Conservation (phyloP, 2,329 filamentous ascomycete species). For the Sclerotinia glacialis region DNA sequence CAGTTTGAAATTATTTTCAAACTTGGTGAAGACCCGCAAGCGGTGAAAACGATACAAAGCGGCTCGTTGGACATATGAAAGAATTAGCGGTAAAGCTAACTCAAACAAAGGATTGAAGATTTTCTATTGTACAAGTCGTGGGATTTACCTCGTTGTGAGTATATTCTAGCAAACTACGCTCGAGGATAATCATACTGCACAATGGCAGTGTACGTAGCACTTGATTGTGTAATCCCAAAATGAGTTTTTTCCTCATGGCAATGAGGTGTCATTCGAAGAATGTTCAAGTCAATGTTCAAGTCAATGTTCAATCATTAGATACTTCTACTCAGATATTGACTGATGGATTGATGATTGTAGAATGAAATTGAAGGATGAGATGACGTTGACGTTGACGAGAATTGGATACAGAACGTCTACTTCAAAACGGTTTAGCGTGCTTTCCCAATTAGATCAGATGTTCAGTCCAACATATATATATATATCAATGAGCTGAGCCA, state of each 20-base stretch:
- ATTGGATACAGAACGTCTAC: background rate
- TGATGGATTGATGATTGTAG: background rate
- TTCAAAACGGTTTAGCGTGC: background rate
- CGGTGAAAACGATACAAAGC: constrained; percentile 5
- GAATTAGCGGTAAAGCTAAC: background rate
- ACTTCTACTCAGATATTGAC: background rate
- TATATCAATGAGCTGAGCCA: background rate
- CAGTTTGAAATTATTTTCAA: background rate
- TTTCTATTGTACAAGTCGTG: background rate
- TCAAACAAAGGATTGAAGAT: background rate
- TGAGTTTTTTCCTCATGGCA: background rate
- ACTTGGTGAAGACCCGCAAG: background rate
- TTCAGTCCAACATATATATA: background rate
- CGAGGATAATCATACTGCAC: background rate
- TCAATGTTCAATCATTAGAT: background rate
- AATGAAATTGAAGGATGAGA: background rate
- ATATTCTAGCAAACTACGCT: background rate
- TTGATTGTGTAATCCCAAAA: background rate
- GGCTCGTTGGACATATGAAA: background rate
- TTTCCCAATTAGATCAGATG: background rate
- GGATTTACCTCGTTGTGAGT: background rate
- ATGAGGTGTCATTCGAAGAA: background rate
- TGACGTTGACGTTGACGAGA: background rate
- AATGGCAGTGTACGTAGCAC: background rate
- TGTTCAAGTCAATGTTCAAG: accelerated